A percentile compares a stretch with the other conserved stretches of the same genome.
phyloP scores from a whole-genome alignment of 1,139 yeast species.

The Meyerozyma guilliermondii region DNA sequence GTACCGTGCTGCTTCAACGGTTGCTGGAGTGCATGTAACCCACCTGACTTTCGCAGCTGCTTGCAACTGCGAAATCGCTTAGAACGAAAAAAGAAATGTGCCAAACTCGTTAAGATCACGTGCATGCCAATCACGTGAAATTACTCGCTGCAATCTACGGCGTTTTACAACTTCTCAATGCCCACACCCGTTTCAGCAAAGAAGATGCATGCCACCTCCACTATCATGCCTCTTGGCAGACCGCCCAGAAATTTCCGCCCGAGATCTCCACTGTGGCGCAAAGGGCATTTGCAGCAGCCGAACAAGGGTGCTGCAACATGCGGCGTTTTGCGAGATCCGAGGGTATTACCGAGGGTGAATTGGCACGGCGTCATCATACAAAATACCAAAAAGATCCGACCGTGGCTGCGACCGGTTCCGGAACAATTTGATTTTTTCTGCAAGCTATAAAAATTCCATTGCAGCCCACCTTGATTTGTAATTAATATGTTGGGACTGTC shows the following conservation, averaged over 20 bases:
- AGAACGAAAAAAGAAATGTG: no score
- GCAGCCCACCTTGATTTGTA: background rate
- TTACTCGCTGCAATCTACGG: no score
- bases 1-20: background rate
- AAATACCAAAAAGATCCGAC: background rate
- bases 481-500: background rate
- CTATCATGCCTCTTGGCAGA: no score
- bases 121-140: no score
- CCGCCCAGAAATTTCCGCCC: background rate
- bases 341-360: background rate
- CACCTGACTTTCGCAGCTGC: no score
- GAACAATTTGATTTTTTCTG: background rate
- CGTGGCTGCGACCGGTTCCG: background rate
- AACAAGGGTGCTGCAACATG: background rate
- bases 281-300: background rate
- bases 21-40: background rate
- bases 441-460: background rate
- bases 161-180: no score
- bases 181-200: no score
- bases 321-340: constrained; percentile 2
- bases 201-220: no score
- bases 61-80: no score
- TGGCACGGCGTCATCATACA: background rate
- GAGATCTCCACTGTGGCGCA: background rate
- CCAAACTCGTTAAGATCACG: no score